Conservation (phyloP, 352 stramenopile genomes). For the Phytopythium chamaehyphon region DNA sequence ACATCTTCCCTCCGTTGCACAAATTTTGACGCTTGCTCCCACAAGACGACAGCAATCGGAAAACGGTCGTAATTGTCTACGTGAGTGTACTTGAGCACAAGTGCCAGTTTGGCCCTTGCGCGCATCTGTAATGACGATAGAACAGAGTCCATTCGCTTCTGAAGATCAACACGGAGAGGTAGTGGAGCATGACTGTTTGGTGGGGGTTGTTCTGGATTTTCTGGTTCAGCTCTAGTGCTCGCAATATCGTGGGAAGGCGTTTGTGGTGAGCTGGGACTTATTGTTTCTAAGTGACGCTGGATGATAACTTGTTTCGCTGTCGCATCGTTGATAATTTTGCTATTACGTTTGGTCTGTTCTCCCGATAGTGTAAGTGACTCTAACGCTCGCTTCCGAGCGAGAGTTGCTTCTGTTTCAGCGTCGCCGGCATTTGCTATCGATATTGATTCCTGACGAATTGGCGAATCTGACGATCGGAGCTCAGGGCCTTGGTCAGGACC, state of each 20-base stretch:
- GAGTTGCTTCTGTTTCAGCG: conserved; percentile 5
- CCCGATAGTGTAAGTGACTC: conserved; percentile 30
- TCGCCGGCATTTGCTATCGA: too few relatives aligned
- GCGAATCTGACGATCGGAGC: neutral
- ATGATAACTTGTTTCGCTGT: conserved; percentile 38
- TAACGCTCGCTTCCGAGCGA: conserved; percentile 38
- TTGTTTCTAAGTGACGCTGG: conserved; percentile 38
- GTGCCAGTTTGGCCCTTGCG: conserved; percentile 48
- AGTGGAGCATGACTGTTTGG: conserved; percentile 32
- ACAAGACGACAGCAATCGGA: conserved; percentile 51
- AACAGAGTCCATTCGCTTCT: conserved; percentile 55
- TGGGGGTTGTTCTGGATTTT: neutral
- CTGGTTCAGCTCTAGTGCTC: neutral
- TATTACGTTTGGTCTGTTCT: conserved; percentile 15
- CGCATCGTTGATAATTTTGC: conserved; percentile 33
- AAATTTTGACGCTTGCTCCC: conserved; percentile 43
- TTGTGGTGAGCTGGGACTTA: neutral
- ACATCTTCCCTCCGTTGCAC: conserved; percentile 40
- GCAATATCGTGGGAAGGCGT: too few relatives aligned
- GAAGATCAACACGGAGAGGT: conserved; percentile 50
- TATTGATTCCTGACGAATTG: conserved; percentile 3
- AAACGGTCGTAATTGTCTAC: conserved; percentile 55
- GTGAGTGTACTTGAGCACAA: conserved; percentile 80
- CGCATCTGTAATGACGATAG: conserved; percentile 40
- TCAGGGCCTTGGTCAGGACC: neutral